Conservation (phyloP, 2,329 filamentous ascomycete genomes). For the Phaeophleospora eucalypticola region DNA sequence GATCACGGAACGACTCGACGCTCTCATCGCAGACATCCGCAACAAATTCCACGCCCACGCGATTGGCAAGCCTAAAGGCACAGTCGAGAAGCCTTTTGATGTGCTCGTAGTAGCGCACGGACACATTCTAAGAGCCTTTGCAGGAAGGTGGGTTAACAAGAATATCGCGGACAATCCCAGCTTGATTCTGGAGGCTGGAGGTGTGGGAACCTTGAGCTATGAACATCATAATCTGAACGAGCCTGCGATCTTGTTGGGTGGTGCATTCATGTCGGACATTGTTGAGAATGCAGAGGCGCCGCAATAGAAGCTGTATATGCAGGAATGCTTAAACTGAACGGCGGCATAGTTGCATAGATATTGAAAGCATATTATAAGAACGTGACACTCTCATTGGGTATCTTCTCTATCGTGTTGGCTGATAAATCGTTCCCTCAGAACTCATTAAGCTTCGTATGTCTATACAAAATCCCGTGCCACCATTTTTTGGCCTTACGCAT, state of each 20-base stretch:
- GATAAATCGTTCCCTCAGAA: no score
- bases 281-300: conserved; percentile 38
- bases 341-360: no score
- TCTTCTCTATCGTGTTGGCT: no score
- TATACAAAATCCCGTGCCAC: no score
- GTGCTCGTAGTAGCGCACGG: conserved; percentile 83
- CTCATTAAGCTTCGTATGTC: no score
- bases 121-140: conserved; percentile 82
- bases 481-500: conserved; percentile 5
- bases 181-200: conserved; percentile 69
- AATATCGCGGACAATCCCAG: conserved; percentile 69
- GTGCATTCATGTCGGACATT: conserved; percentile 49
- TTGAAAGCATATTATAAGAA: no score
- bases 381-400: no score
- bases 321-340: no score
- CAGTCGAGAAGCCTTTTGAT: conserved; percentile 50
- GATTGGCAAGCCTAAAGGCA: conserved; percentile 51
- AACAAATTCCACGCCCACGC: conserved; percentile 40
- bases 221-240: conserved; percentile 48
- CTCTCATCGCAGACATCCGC: conserved; percentile 70
- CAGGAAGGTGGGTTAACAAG: conserved; percentile 78
- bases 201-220: conserved; percentile 50
- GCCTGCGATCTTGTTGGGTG: conserved; percentile 49
- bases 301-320: no score
- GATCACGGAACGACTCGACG: conserved; percentile 68